Evolutionary conservation across 2,329 filamentous ascomycete species (phyloP), one percentile per base, ranked within the genome.

Genomic region (Madurella mycetomatis): DNA sequence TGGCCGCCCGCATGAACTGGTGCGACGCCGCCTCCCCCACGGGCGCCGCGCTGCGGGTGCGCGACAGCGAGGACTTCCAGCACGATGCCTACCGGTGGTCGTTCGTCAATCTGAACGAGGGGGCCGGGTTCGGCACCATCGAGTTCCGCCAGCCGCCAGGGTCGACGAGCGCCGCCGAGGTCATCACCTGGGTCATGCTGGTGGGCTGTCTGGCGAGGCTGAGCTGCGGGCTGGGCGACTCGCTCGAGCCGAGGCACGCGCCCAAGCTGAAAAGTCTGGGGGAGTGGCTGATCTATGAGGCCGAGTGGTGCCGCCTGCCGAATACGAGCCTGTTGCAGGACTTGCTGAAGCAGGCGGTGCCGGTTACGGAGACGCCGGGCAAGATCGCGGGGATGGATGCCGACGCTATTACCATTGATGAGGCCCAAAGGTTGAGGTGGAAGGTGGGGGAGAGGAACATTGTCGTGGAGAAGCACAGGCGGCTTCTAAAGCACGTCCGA

Each of bases 101-200:
- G 31, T 64, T 64, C 41, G 15, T 18, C 30, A 50, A 45, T 19
- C 52, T 63, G 40, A 50, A 48, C 31, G 40, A 49, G n/a, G 55
- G 46, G 19, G 51, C 17, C 4, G 59, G 57, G 11, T 42, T 49
- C 17, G 60, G 62, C 11, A 59, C 60, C 15, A 41, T 64, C 18
- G 61, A 54, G 49, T 64, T 60, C 53, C 60, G 60, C 5, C 60
- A 64, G 46, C 59, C 61, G 13, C 57, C 59, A 1, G 62, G 57
- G 4, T 50, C 51, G 12, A 56, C 55, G 2, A 58, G 48, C 45
- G 42, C 54, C 2, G 11, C 40, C 9, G 60, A 64, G 43, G 56
- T 42, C 17, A 53, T 60, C 34, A 37, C 44, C 2, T 64, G 62
- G 62, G 54, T 62, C 18, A 56, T 61, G 59, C 55, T 64, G 12